Conservation (phyloP, 2,329 filamentous ascomycete genomes). For the Myriosclerotinia curreyana region DNA sequence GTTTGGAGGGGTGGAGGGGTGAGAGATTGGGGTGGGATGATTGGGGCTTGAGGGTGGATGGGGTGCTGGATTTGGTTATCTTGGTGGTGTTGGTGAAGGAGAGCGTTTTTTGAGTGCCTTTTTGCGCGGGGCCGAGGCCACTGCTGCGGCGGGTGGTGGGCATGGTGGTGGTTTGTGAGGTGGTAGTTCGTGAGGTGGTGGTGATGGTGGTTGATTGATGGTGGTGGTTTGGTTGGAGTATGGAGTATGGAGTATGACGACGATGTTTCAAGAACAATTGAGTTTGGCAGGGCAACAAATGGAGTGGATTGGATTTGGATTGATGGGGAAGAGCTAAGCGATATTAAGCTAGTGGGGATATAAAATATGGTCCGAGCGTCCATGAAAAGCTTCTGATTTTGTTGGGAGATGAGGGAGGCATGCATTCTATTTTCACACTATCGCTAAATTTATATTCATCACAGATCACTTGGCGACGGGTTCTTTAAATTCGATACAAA, state of each 20-base stretch:
- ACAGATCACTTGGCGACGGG: no score
- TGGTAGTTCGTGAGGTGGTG: constrained; percentile 6
- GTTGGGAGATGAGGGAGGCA: constrained; percentile 7
- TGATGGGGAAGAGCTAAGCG: constrained; percentile 7
- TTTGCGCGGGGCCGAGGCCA: constrained; percentile 41
- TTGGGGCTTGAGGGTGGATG: constrained; percentile 26
- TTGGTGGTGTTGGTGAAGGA: constrained; percentile 56
- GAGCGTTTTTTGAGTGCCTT: constrained; percentile 54
- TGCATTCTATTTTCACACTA: not conserved
- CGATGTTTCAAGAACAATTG: not conserved
- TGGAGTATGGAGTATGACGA: not conserved
- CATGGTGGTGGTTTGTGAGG: not conserved
- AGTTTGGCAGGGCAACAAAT: constrained; percentile 13
- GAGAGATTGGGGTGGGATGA: not conserved
- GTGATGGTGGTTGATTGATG: not conserved
- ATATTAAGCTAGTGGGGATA: not conserved
- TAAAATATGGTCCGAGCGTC: not conserved
- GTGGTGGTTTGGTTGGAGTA: not conserved
- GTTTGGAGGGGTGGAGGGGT: not conserved
- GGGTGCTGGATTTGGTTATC: constrained; percentile 54
- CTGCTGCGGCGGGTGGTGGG: constrained; percentile 44
- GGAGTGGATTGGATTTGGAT: not conserved
- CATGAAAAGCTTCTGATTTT: not conserved
- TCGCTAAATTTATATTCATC: not conserved
- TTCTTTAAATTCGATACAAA: not conserved